phyloP scores from a whole-genome alignment of 2,329 filamentous ascomycete species.

The Fusarium haematococcum region DNA sequence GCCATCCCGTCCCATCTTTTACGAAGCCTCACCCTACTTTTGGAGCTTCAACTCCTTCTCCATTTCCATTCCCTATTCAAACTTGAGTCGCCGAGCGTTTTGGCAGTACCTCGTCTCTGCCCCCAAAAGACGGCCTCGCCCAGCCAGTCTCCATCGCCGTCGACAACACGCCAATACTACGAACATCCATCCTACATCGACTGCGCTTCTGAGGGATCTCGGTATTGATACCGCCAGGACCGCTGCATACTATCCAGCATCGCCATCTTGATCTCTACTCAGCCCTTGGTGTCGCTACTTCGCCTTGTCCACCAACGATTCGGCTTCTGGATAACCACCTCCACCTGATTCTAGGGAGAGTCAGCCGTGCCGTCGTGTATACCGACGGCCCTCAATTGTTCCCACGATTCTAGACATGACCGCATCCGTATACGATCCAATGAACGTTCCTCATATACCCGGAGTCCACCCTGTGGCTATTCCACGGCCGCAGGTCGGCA shows the following conservation, averaged over 20 bases:
- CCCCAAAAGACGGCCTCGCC: conserved; percentile 10
- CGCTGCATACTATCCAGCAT: conserved; percentile 13
- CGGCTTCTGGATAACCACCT: not conserved
- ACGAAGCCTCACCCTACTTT: conserved; percentile 42
- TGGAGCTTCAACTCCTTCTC: conserved; percentile 41
- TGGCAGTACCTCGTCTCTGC: conserved; percentile 25
- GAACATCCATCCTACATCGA: conserved; percentile 11
- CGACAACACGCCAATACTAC: conserved; percentile 17
- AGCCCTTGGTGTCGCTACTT: not conserved
- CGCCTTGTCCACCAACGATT: not conserved
- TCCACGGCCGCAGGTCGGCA: conserved; percentile 82
- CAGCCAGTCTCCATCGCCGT: conserved; percentile 20
- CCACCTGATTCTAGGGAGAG: not conserved
- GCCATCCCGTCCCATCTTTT: conserved; percentile 38
- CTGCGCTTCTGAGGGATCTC: conserved; percentile 22
- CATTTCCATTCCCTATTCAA: conserved; percentile 34
- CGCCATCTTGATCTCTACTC: conserved; percentile 5
- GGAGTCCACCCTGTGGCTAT: conserved; percentile 65
- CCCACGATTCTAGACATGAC: conserved; percentile 50
- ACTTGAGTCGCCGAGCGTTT: conserved; percentile 26
- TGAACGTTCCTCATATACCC: conserved; percentile 57
- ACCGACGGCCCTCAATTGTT: conserved; percentile 1
- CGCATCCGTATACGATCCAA: conserved; percentile 54
- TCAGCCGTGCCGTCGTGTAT: not conserved
- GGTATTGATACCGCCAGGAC: conserved; percentile 16